phyloP scores from a whole-genome alignment of 1,284 basidiomycete genomes.

The Nidula niveotomentosa region DNA sequence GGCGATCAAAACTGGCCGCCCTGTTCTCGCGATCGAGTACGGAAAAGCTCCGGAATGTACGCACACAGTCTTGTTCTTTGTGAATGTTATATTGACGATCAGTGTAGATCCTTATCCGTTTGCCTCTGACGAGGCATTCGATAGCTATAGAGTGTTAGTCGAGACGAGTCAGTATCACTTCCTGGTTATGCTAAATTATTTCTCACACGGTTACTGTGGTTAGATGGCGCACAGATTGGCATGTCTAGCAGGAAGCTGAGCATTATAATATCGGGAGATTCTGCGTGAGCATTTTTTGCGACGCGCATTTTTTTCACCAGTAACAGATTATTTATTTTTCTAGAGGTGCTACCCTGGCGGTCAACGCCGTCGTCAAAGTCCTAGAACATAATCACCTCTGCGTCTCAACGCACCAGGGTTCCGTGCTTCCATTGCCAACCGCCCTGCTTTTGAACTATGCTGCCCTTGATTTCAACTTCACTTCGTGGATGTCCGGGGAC shows the following conservation, averaged over 20 bases:
- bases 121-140: slow-evolving; percentile 93
- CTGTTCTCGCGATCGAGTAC: slow-evolving; percentile 89
- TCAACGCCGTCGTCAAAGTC: slow-evolving; percentile 82
- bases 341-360: slow-evolving; percentile 85
- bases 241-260: slow-evolving; percentile 80
- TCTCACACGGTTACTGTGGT: background rate
- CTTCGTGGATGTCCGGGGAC: slow-evolving; percentile 94
- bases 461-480: slow-evolving; percentile 94
- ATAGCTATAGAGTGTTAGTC: slow-evolving; percentile 81
- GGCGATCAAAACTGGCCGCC: slow-evolving; percentile 79
- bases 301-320: background rate
- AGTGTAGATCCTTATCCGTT: slow-evolving; percentile 88
- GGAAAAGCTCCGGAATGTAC: slow-evolving; percentile 95
- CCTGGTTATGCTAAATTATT: background rate
- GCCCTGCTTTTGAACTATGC: slow-evolving; percentile 84
- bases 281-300: slow-evolving; percentile 66
- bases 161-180: slow-evolving; percentile 51
- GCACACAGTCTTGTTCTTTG: slow-evolving; percentile 14
- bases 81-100: slow-evolving; percentile 1
- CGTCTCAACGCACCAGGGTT: slow-evolving; percentile 30
- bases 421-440: slow-evolving; percentile 56
- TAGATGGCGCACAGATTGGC: slow-evolving; percentile 76
- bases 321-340: slow-evolving; percentile 3
- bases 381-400: slow-evolving; percentile 59
- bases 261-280: slow-evolving; percentile 85